Percentiles rank a stretch among this genome's conserved stretches.
These are phyloP conservation scores for Xylariales sp. DNA, from an alignment of 2,329 filamentous ascomycete species.

Conservation along the genomic window DNA sequence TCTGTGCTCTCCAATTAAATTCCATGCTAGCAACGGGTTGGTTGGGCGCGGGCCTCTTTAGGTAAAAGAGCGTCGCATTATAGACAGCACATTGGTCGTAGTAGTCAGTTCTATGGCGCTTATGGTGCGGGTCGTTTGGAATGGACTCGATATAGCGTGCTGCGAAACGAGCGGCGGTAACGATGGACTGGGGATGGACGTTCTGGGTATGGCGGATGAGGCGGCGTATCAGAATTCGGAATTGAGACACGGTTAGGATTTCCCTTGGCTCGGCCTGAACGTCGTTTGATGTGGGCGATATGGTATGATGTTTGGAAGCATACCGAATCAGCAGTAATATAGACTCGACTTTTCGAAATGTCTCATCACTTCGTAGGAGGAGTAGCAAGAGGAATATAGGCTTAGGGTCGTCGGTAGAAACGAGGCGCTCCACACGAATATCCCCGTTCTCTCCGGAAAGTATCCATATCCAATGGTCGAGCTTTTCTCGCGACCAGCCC, in stretches of 20 bases:
- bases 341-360: constrained; percentile 48
- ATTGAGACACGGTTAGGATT: constrained; percentile 39
- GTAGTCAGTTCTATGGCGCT: constrained; percentile 39
- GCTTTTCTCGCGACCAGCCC: constrained; percentile 50
- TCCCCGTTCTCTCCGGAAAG: constrained; percentile 52
- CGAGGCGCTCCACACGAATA: constrained; percentile 51
- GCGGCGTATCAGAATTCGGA: constrained; percentile 44
- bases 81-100: constrained; percentile 52
- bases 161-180: constrained; percentile 48
- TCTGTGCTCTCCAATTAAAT: constrained; percentile 69
- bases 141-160: constrained; percentile 48
- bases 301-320: constrained; percentile 40
- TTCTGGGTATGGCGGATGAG: constrained; percentile 43
- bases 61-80: constrained; percentile 54
- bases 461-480: constrained; percentile 58
- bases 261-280: constrained; percentile 3
- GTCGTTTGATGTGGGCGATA: neutral
- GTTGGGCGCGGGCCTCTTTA: constrained; percentile 52
- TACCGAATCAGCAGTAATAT: constrained; percentile 52
- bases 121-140: constrained; percentile 33
- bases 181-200: constrained; percentile 47
- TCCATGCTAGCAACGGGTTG: constrained; percentile 54
- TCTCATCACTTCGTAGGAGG: constrained; percentile 52
- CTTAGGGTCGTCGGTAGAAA: constrained; percentile 50
- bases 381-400: constrained; percentile 56